Conservation (phyloP, 2,329 filamentous ascomycete species). For the Beauveria rudraprayagi region DNA sequence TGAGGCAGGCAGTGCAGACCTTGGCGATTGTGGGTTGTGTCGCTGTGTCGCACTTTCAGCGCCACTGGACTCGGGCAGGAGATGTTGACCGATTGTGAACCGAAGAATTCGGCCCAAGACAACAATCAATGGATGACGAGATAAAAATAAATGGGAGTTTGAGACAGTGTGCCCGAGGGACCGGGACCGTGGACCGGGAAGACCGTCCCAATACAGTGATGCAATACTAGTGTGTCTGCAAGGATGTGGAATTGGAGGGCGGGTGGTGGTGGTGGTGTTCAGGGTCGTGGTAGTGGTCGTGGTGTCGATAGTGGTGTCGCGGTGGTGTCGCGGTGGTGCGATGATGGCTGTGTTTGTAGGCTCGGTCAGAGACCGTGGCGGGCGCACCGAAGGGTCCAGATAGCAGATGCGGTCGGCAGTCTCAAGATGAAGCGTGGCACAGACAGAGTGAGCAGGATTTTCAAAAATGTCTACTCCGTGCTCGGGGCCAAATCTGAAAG, state of each 20-base stretch:
- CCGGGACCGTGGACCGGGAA: not conserved
- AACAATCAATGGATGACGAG: not conserved
- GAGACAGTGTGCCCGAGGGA: not conserved
- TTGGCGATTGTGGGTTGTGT: not conserved
- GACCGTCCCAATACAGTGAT: no score
- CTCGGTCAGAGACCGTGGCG: not conserved
- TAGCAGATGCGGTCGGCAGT: not conserved
- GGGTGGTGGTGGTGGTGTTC: not conserved
- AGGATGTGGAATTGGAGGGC: not conserved
- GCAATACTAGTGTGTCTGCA: not conserved
- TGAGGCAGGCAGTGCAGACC: not conserved
- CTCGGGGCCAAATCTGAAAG: not conserved
- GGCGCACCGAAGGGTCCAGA: slow-evolving; percentile 1
- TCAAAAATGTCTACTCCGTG: not conserved
- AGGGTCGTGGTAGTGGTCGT: not conserved
- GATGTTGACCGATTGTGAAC: not conserved
- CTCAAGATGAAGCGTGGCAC: not conserved
- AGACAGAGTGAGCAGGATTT: not conserved
- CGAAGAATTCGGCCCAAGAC: not conserved
- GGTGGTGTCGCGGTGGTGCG: not conserved
- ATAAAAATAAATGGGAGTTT: slow-evolving; percentile 2
- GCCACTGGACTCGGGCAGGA: not conserved
- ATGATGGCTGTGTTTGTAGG: not conserved
- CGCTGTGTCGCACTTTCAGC: not conserved
- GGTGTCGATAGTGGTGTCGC: not conserved